Percentiles rank a stretch among this genome's conserved stretches.
Evolutionary conservation across 139 green algal genomes (phyloP).

Genomic region (Micractinium conductrix): DNA sequence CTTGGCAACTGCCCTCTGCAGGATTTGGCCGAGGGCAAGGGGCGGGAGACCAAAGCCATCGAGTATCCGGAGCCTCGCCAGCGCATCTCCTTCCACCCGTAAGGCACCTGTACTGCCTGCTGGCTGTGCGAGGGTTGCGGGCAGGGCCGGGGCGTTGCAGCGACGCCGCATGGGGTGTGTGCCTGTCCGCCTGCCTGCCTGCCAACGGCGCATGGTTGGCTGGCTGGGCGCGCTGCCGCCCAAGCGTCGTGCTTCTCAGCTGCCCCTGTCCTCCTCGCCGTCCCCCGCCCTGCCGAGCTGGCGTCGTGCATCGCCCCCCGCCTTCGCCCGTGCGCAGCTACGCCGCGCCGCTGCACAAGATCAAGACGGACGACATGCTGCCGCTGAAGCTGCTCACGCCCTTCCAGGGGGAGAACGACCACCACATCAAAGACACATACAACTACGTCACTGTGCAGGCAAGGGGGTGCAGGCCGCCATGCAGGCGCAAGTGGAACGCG

Average conservation of each 20-base stretch:
- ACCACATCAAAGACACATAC: conserved; percentile 85
- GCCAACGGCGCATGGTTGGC: no score
- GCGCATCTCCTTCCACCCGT: conserved; percentile 63
- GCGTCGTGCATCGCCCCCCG: no score
- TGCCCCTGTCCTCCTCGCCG: not conserved
- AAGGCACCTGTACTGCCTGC: no score
- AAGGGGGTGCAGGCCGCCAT: no score
- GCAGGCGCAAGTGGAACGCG: no score
- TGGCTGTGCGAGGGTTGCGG: no score
- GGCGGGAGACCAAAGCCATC: conserved; percentile 50
- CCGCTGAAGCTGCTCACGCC: conserved; percentile 72
- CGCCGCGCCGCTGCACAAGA: conserved; percentile 65
- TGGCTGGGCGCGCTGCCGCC: no score
- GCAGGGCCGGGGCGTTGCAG: no score
- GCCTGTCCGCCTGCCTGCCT: no score
- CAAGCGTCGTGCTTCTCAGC: no score
- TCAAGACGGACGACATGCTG: conserved; percentile 69
- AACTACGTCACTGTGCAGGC: conserved; percentile 87
- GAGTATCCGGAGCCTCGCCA: conserved; percentile 45
- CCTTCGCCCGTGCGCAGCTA: conserved; percentile 1
- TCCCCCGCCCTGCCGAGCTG: not conserved
- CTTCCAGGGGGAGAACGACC: conserved; percentile 84
- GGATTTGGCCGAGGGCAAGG: conserved; percentile 41
- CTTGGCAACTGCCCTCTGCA: not conserved
- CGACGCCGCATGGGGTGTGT: no score